phyloP scores from a whole-genome alignment of 257 asterid species.

The Solanum appendiculatum region DNA sequence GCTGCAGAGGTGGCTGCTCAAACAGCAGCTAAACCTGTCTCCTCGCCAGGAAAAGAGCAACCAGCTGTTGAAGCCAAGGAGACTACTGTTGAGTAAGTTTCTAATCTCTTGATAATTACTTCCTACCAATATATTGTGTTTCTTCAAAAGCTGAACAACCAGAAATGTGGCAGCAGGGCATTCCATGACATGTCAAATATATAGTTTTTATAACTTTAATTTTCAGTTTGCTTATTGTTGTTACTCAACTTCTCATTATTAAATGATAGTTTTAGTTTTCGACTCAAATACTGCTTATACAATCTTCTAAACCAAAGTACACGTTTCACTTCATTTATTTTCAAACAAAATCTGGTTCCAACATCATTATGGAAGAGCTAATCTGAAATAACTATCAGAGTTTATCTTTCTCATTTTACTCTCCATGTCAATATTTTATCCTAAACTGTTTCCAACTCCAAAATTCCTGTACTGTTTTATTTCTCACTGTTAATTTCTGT shows the following conservation, averaged over 20 bases:
- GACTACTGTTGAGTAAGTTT: conserved; percentile 51
- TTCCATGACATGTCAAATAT: not conserved
- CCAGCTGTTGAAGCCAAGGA: conserved; percentile 43
- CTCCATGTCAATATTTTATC: not conserved
- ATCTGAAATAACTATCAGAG: not conserved
- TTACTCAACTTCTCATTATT: not conserved
- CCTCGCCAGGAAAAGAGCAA: conserved; percentile 44
- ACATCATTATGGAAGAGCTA: not conserved
- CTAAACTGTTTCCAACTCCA: not conserved
- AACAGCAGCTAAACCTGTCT: conserved; percentile 53
- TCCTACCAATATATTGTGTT: not conserved
- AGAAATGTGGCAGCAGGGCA: not conserved
- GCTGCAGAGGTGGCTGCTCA: conserved; percentile 99
- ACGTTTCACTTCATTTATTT: not conserved
- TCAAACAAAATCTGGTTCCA: not conserved
- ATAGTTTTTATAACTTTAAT: not conserved
- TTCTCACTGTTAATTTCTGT: not conserved
- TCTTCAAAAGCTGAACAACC: not conserved
- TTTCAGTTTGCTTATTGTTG: not conserved
- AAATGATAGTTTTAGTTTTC: not conserved
- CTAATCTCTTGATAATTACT: not conserved
- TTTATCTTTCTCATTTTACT: not conserved
- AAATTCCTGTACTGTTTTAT: not conserved
- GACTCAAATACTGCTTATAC: not conserved
- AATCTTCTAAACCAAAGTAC: not conserved